phyloP scores from a whole-genome alignment of 2,329 filamentous ascomycete species.

The Colletotrichum cuscutae region DNA sequence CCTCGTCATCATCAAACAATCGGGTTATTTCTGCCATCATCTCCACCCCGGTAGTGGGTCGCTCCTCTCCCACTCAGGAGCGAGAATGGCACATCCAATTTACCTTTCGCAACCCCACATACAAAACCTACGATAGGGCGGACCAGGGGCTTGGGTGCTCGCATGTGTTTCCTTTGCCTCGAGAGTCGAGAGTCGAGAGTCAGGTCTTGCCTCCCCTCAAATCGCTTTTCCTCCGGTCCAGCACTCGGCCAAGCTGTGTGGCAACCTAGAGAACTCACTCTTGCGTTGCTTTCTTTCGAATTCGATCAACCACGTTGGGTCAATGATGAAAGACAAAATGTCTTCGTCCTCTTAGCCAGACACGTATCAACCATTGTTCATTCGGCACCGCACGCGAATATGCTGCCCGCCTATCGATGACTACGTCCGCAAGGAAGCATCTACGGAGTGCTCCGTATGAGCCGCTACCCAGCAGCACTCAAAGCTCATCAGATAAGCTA shows the following conservation, averaged over 20 bases:
- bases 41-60: constrained; percentile 19
- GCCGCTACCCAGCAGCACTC: constrained; percentile 1
- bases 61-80: constrained; percentile 14
- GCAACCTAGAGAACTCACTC: background rate
- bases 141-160: constrained; percentile 21
- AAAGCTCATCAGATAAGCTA: constrained; percentile 21
- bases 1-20: constrained; percentile 36
- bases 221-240: background rate
- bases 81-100: constrained; percentile 20
- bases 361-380: background rate
- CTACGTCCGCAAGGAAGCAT: constrained; percentile 6
- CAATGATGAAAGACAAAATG: background rate
- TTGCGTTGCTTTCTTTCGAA: background rate
- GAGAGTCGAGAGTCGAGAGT: constrained; percentile 6
- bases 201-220: background rate
- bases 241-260: background rate
- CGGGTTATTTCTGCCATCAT: constrained; percentile 35
- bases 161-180: constrained; percentile 24
- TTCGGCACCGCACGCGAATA: background rate
- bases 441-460: no score
- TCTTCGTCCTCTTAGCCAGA: background rate
- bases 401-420: background rate
- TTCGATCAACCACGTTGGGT: background rate
- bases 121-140: constrained; percentile 33
- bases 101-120: constrained; percentile 33